Conservation (phyloP, 2,329 filamentous ascomycete genomes). For the Diaporthe helianthi region DNA sequence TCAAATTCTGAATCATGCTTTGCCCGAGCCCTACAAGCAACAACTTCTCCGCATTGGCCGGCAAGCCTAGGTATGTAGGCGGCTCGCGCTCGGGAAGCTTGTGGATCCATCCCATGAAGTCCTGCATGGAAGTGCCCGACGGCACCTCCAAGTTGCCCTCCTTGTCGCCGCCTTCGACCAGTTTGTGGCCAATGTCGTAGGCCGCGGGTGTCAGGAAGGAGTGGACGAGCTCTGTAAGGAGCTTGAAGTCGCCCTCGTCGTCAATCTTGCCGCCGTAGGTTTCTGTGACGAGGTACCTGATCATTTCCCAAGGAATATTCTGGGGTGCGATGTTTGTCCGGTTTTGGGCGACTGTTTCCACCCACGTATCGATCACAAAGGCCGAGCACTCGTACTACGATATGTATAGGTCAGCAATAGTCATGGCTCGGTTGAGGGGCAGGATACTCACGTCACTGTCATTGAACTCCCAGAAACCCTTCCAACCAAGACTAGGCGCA, state of each 20-base stretch:
- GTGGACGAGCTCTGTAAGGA: constrained; percentile 76
- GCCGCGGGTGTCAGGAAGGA: constrained; percentile 84
- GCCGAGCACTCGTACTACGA: constrained; percentile 92
- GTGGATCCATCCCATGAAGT: constrained; percentile 93
- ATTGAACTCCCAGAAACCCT: constrained; percentile 99
- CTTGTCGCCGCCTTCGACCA: constrained; percentile 72
- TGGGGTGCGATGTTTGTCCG: constrained; percentile 92
- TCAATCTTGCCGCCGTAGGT: constrained; percentile 99
- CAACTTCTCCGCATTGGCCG: constrained; percentile 95
- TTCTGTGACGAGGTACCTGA: constrained; percentile 87
- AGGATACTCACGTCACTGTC: constrained; percentile 88
- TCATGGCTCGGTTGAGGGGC: background rate
- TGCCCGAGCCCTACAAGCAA: constrained; percentile 86
- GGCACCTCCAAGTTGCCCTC: constrained; percentile 75
- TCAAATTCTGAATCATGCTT: constrained; percentile 83
- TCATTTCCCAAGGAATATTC: constrained; percentile 96
- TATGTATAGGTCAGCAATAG: constrained; percentile 38
- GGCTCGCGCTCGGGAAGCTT: constrained; percentile 92
- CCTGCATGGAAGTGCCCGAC: constrained; percentile 78
- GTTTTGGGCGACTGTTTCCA: constrained; percentile 80
- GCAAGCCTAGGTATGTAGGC: constrained; percentile 91
- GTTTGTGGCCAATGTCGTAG: constrained; percentile 90
- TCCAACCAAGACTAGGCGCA: constrained; percentile 93
- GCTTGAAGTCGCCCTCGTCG: constrained; percentile 81
- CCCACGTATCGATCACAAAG: constrained; percentile 94